phyloP scores from a whole-genome alignment of 2,329 filamentous ascomycete species.

The Paracoccidioides brasiliensis region DNA sequence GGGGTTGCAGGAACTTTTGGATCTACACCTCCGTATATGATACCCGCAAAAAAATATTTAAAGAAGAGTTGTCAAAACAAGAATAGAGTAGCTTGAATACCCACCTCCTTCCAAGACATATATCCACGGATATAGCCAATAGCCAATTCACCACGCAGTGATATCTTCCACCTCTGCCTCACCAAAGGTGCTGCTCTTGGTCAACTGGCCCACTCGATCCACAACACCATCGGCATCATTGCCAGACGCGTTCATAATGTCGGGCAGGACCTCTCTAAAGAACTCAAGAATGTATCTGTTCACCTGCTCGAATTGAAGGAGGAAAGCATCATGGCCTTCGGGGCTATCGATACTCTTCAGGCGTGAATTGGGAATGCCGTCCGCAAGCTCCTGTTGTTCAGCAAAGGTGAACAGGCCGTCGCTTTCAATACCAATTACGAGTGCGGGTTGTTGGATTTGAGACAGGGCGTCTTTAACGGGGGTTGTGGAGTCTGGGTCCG shows the following conservation, averaged over 20 bases:
- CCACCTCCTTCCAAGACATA: too few species aligned
- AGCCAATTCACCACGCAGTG: conserved; percentile 61
- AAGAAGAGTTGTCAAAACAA: too few species aligned
- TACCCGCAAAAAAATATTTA: too few species aligned
- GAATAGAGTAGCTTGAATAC: too few species aligned
- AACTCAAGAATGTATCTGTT: conserved; percentile 79
- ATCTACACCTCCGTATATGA: too few species aligned
- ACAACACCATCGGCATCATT: conserved; percentile 36
- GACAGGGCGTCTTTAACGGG: conserved; percentile 61
- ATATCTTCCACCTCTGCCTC: conserved; percentile 95
- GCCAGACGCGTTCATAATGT: conserved; percentile 64
- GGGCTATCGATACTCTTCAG: conserved; percentile 83
- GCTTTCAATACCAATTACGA: conserved; percentile 88
- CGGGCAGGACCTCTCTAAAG: conserved; percentile 65
- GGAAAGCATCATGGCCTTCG: conserved; percentile 91
- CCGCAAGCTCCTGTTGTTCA: conserved; percentile 84
- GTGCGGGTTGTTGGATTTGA: conserved; percentile 72
- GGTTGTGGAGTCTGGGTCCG: conserved; percentile 25
- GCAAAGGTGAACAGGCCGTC: conserved; percentile 95
- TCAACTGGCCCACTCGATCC: conserved; percentile 47
- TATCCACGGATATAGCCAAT: too few species aligned
- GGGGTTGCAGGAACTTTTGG: too few species aligned
- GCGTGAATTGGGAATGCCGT: conserved; percentile 61
- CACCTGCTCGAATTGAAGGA: conserved; percentile 94
- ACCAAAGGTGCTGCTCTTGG: conserved; percentile 83